Evolutionary conservation across 441 rosid genomes (phyloP).

Genomic region (Aleurites moluccanus): DNA sequence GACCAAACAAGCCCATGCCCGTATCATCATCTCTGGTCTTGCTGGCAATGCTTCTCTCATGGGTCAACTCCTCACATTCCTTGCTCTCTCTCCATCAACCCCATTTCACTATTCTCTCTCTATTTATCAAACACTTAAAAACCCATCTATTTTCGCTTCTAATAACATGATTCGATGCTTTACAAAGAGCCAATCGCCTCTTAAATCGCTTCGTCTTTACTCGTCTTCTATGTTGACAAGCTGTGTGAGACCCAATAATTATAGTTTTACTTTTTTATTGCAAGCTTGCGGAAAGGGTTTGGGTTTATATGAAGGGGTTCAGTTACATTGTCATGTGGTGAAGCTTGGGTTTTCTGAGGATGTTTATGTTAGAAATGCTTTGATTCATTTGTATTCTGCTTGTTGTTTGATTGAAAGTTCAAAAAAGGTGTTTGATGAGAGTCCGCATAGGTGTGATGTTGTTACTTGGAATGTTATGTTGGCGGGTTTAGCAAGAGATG

Average conservation of each 20-base stretch:
- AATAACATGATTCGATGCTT: conserved; percentile 37
- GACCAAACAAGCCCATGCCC: conserved; percentile 31
- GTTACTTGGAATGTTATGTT: conserved; percentile 58
- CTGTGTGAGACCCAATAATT: conserved; percentile 26
- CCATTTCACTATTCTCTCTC: conserved; percentile 19
- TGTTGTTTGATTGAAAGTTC: conserved; percentile 24
- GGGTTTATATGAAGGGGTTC: conserved; percentile 28
- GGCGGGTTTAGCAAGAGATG: conserved; percentile 37
- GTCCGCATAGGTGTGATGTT: conserved; percentile 34
- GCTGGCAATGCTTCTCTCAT: conserved; percentile 15
- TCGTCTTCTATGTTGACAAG: conserved; percentile 18
- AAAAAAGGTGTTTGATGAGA: conserved; percentile 33
- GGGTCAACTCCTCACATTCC: conserved; percentile 26
- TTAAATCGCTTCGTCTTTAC: conserved; percentile 21
- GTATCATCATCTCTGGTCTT: conserved; percentile 25
- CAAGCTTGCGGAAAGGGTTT: conserved; percentile 31
- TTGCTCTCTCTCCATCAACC: conserved; percentile 23
- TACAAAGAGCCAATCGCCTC: conserved; percentile 21
- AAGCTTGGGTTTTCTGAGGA: conserved; percentile 32
- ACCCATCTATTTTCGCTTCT: conserved; percentile 26
- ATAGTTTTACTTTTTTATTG: conserved; percentile 30
- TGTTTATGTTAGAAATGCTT: conserved; percentile 33
- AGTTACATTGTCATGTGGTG: conserved; percentile 29
- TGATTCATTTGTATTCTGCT: conserved; percentile 34
- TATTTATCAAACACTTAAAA: conserved; percentile 18